phyloP scores from a whole-genome alignment of 306 rosid species.

The Lathyrus tuberosus region DNA sequence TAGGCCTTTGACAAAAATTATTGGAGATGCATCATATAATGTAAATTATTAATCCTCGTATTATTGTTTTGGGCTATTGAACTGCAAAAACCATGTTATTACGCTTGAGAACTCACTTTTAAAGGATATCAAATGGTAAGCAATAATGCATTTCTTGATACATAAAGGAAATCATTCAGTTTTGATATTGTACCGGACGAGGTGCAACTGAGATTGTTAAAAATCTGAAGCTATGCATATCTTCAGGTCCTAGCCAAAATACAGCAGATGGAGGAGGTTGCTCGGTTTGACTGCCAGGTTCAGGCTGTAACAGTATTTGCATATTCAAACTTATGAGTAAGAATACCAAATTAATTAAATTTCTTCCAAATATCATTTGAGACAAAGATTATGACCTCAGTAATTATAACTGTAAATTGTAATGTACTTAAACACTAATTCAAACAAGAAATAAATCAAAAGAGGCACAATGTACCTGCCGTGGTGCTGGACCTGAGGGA shows the following conservation, averaged over 20 bases:
- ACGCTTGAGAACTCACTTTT: too few relatives aligned
- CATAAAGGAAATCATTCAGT: constrained; percentile 36
- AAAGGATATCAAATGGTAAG: background rate
- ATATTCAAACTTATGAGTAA: constrained; percentile 41
- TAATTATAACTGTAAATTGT: constrained; percentile 5
- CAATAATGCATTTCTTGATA: constrained; percentile 13
- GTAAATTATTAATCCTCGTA: background rate
- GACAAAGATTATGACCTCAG: constrained; percentile 27
- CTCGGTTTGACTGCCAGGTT: constrained; percentile 98
- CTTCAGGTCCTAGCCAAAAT: constrained; percentile 80
- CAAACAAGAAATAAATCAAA: constrained; percentile 28
- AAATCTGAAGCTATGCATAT: constrained; percentile 89
- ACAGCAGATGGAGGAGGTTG: constrained; percentile 96
- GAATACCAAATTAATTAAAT: constrained; percentile 34
- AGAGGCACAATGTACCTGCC: constrained; percentile 62
- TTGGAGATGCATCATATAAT: background rate
- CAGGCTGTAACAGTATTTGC: constrained; percentile 61
- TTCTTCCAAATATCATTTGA: constrained; percentile 26
- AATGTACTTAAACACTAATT: constrained; percentile 26
- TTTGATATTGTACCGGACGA: constrained; percentile 76
- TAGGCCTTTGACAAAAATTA: background rate
- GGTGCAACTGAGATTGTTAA: constrained; percentile 98
- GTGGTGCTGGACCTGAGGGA: constrained; percentile 99
- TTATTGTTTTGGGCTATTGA: too few relatives aligned
- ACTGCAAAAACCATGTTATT: too few relatives aligned